Percentiles rank a stretch among this genome's conserved stretches.
phyloP scores from a whole-genome alignment of 2,329 filamentous ascomycete genomes.

The Plectosphaerella cucumerina region DNA sequence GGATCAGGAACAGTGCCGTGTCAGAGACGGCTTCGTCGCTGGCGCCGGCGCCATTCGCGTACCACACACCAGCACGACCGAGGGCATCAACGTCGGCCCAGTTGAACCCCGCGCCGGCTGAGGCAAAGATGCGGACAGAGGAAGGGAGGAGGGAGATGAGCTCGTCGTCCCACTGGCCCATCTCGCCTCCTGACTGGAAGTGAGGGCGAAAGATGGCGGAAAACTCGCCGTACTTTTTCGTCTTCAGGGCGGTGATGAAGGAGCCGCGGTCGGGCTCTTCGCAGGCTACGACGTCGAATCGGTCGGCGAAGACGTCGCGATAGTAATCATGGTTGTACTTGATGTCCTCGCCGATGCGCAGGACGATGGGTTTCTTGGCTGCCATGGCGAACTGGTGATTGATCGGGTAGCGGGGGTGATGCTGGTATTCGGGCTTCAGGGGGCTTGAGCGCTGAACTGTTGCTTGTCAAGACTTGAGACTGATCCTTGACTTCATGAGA shows the following conservation, averaged over 20 bases:
- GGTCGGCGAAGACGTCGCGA: constrained; percentile 27
- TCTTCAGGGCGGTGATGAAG: constrained; percentile 36
- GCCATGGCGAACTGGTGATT: neutral
- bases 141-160: constrained; percentile 48
- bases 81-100: constrained; percentile 54
- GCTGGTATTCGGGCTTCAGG: no score
- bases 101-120: constrained; percentile 58
- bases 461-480: no score
- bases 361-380: constrained; percentile 27
- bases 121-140: constrained; percentile 54
- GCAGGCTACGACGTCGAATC: constrained; percentile 35
- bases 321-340: constrained; percentile 41
- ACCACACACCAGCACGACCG: constrained; percentile 30
- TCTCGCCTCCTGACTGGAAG: constrained; percentile 59
- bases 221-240: constrained; percentile 21
- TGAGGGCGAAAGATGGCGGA: constrained; percentile 50
- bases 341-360: constrained; percentile 41
- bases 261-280: constrained; percentile 27
- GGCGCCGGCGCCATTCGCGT: constrained; percentile 36
- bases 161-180: constrained; percentile 57
- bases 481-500: no score
- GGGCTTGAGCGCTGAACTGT: no score
- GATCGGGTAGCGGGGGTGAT: no score
- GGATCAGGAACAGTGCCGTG: constrained; percentile 34
- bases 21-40: constrained; percentile 40